Evolutionary conservation across 192 early-diverging fungal species (phyloP).

Genomic region (Borealophlyctis nickersoniae): DNA sequence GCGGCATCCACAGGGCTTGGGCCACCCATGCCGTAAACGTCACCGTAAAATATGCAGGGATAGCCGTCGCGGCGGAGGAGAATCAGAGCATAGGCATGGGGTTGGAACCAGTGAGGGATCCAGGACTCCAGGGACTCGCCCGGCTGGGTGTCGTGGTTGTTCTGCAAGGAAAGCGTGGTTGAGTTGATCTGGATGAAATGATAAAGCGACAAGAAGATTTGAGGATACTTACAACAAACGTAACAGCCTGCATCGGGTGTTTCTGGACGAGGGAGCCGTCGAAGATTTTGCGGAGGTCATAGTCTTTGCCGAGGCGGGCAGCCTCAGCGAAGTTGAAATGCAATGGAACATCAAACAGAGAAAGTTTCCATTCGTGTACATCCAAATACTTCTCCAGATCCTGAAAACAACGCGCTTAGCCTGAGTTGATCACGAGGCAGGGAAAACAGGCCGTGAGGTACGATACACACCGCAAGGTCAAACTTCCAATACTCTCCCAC

Average conservation of each 20-base stretch:
- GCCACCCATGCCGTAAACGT: conserved; percentile 41
- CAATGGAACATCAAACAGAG: conserved; percentile 28
- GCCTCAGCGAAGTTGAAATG: conserved; percentile 29
- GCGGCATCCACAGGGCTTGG: conserved; percentile 19
- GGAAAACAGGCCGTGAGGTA: not conserved
- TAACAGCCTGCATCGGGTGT: conserved; percentile 32
- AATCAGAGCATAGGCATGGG: conserved; percentile 39
- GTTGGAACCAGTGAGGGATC: conserved; percentile 46
- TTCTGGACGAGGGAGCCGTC: conserved; percentile 28
- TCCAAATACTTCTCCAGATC: conserved; percentile 31
- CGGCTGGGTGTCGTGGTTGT: conserved; percentile 38
- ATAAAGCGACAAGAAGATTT: not conserved
- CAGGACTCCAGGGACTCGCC: conserved; percentile 41
- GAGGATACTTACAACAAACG: conserved; percentile 23
- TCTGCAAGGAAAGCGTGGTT: conserved; percentile 3
- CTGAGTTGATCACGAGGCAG: not conserved
- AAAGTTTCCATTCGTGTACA: conserved; percentile 28
- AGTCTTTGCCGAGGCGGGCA: conserved; percentile 3
- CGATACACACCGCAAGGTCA: not conserved
- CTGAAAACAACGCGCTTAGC: conserved; percentile 19
- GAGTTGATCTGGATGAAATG: not conserved
- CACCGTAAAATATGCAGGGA: conserved; percentile 49
- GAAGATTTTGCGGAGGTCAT: conserved; percentile 31
- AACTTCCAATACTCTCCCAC: conserved; percentile 22
- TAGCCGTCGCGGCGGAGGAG: conserved; percentile 41